phyloP scores from a whole-genome alignment of 768 basidiomycete species.

The Russula dissimulans region DNA sequence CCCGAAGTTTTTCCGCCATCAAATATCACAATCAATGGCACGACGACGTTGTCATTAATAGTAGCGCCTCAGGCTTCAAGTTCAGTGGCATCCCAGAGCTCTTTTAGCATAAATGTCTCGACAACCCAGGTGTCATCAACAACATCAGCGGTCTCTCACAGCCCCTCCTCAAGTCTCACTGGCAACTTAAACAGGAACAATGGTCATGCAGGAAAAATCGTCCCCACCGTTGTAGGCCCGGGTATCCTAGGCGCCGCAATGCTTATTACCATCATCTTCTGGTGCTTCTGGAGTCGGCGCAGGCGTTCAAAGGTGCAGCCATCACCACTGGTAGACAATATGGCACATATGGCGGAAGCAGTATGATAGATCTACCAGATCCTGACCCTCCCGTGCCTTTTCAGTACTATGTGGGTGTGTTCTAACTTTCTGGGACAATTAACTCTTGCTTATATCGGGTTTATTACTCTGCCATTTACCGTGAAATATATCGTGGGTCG shows the following conservation, averaged over 20 bases:
- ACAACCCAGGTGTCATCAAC: not conserved
- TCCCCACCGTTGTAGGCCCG: not conserved
- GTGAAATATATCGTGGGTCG: not conserved
- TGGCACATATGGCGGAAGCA: not conserved
- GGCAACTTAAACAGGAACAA: not conserved
- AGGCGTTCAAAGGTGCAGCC: not conserved
- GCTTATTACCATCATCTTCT: not conserved
- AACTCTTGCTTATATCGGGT: too few relatives aligned
- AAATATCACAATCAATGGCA: fast-evolving
- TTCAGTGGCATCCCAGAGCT: not conserved
- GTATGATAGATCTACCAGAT: not conserved
- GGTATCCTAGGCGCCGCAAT: not conserved
- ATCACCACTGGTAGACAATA: not conserved
- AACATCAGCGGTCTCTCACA: not conserved
- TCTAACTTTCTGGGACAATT: not conserved
- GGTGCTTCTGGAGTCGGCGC: not conserved
- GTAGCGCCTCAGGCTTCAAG: too few relatives aligned
- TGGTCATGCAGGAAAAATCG: not conserved
- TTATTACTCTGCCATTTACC: too few relatives aligned
- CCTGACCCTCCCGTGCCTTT: not conserved
- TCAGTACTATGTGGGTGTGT: conserved; percentile 2
- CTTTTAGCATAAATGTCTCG: not conserved
- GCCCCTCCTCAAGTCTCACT: not conserved
- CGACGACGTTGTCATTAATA: not conserved
- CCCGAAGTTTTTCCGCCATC: not conserved